Conservation (phyloP, 331 rosid species). For the Arachis monticola region DNA sequence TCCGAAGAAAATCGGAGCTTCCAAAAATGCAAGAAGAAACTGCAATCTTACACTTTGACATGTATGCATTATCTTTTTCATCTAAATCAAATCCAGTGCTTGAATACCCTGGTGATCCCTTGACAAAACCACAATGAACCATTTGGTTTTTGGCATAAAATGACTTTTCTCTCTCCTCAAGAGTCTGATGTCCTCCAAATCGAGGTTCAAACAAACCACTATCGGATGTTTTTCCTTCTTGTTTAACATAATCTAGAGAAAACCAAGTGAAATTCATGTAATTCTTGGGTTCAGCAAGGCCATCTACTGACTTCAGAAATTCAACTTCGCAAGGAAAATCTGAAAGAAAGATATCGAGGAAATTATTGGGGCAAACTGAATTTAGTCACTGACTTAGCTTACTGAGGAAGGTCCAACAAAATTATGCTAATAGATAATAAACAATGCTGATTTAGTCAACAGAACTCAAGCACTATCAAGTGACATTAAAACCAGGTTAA, state of each 20-base stretch:
- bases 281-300: constrained; percentile 64
- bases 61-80: constrained; percentile 70
- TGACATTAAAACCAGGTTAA: constrained; percentile 9
- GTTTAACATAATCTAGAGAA: constrained; percentile 68
- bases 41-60: constrained; percentile 75
- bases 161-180: constrained; percentile 78
- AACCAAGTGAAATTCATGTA: constrained; percentile 62
- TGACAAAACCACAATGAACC: constrained; percentile 87
- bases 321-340: constrained; percentile 83
- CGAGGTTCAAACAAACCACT: constrained; percentile 57
- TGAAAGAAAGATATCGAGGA: constrained; percentile 47
- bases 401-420: constrained; percentile 24
- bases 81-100: constrained; percentile 86
- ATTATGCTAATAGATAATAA: constrained; percentile 12
- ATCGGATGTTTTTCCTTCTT: constrained; percentile 51
- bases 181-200: constrained; percentile 92
- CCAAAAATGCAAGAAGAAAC: constrained; percentile 99
- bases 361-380: constrained; percentile 26
- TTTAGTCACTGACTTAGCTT: constrained; percentile 32
- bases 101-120: constrained; percentile 60
- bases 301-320: constrained; percentile 63
- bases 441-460: constrained; percentile 31
- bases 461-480: constrained; percentile 30
- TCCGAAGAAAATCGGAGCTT: constrained; percentile 90
- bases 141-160: constrained; percentile 74